Evolutionary conservation across 1,284 basidiomycete species (phyloP).

Genomic region (Cutaneotrichosporon sp.): DNA sequence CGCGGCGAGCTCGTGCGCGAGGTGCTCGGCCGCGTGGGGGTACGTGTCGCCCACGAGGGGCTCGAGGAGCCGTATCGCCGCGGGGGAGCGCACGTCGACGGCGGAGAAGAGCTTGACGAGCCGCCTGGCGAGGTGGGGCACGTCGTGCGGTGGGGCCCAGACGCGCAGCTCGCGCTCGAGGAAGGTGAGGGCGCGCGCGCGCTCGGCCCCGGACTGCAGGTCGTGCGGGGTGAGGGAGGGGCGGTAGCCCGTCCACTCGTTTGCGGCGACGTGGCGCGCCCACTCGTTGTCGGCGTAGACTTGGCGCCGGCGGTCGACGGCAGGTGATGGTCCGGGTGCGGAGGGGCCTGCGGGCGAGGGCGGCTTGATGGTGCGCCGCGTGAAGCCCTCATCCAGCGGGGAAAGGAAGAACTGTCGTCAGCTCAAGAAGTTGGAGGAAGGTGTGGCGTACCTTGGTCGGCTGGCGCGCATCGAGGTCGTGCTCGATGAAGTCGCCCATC

Average conservation of each 20-base stretch:
- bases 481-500: constrained; percentile 75
- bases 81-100: constrained; percentile 82
- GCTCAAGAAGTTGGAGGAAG: not conserved
- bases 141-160: constrained; percentile 73
- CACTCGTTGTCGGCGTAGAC: constrained; percentile 74
- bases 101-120: constrained; percentile 80
- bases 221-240: constrained; percentile 78
- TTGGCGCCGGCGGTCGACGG: constrained; percentile 60
- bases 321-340: not conserved
- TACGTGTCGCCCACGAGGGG: constrained; percentile 68
- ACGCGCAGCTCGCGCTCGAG: constrained; percentile 79
- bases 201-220: constrained; percentile 7
- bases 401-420: constrained; percentile 65
- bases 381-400: constrained; percentile 56
- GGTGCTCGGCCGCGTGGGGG: constrained; percentile 76
- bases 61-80: constrained; percentile 74
- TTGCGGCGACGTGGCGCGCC: constrained; percentile 87
- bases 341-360: not conserved
- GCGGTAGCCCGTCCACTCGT: constrained; percentile 73
- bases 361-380: constrained; percentile 11
- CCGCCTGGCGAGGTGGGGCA: constrained; percentile 68
- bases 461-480: constrained; percentile 56
- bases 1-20: constrained; percentile 83
- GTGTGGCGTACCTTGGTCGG: constrained; percentile 47
- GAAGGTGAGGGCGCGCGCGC: constrained; percentile 67